Evolutionary conservation across 192 early-diverging fungal species (phyloP), one percentile per base, ranked within the genome.

Genomic region (Backusella westeae): DNA sequence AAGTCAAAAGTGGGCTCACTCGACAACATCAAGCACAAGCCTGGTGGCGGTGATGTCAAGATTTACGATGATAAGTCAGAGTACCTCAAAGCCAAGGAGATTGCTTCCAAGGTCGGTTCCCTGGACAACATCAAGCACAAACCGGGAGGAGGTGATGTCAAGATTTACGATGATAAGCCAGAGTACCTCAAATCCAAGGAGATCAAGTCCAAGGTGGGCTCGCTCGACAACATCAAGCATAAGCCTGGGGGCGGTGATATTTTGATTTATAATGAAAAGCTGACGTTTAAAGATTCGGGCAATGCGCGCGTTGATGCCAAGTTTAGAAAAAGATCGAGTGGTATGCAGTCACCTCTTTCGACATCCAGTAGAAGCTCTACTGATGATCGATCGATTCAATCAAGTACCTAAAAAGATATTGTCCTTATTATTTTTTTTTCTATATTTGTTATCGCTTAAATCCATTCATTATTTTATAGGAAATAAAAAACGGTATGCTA

Each of bases 151-250:
- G 46, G 67, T 1, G 17, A 39, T 53, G 17, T 76, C 3, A 59
- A n/a, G 2, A 71, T 71, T 0, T 71, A 71, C 8, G 70, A 71
- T 12, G 70, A 71, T 71, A 71, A 49, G 8, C 2, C 9, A 12
- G 41, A 71, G 32, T 71, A 44, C 42, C 41, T 69, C 12, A 71
- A 44, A 44, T 71, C 70, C 5, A 71, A 71, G 26, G 42, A 23
- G 17, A 34, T 71, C 23, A 26, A 41, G 29, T 23, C 70, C 4
- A 76, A 71, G 34, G 53, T 76, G 1, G 75, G 75, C 0, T 76
- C 75, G 6, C 32, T 71, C 26, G 75, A 76, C 26, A 76, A 76
- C n/a, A 66, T 76, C 59, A 49, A 69, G 8, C 75, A 76, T 65
- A 76, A 71, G 15, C 75, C 75, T 17, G 75, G 69, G 39, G 75